A percentile compares a stretch with the other conserved stretches of the same genome.
Evolutionary conservation across 2,329 filamentous ascomycete genomes (phyloP).

Genomic region (Aspergillus aculeatinus): DNA sequence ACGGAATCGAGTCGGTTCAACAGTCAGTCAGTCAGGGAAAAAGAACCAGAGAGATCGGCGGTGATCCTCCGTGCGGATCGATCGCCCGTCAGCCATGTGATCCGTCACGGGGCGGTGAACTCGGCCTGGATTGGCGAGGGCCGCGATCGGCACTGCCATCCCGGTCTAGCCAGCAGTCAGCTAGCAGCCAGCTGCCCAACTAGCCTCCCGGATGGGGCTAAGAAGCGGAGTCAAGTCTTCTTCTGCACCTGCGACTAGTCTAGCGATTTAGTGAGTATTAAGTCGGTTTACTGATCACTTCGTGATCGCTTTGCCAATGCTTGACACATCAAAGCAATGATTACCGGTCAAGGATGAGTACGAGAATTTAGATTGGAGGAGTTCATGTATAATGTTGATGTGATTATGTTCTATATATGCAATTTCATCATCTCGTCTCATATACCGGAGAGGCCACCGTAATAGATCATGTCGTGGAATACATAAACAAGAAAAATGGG

Average conservation of each 20-base stretch:
- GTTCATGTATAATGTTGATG: background rate
- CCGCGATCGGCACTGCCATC: conserved; percentile 7
- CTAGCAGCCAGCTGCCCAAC: background rate
- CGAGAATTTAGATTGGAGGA: background rate
- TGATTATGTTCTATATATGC: conserved; percentile 3
- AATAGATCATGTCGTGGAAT: background rate
- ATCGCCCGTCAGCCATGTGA: conserved; percentile 5
- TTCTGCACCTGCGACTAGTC: background rate
- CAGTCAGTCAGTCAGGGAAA: background rate
- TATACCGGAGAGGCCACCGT: background rate
- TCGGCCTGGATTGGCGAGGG: background rate
- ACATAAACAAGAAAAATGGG: background rate
- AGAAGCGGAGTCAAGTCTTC: background rate
- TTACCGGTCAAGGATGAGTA: background rate
- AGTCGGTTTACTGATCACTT: background rate
- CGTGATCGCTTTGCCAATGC: background rate
- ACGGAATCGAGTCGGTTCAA: background rate
- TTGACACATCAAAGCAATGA: background rate
- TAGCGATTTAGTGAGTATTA: too few relatives aligned
- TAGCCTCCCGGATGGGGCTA: background rate
- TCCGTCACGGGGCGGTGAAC: conserved; percentile 7
- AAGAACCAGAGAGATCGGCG: background rate
- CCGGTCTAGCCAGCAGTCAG: conserved; percentile 3
- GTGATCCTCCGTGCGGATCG: conserved; percentile 7
- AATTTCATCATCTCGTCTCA: conserved; percentile 4